A percentile compares a stretch with the other conserved stretches of the same genome.
Evolutionary conservation across 208 protist genomes (phyloP).

Genomic region (Trypanosoma brucei): DNA sequence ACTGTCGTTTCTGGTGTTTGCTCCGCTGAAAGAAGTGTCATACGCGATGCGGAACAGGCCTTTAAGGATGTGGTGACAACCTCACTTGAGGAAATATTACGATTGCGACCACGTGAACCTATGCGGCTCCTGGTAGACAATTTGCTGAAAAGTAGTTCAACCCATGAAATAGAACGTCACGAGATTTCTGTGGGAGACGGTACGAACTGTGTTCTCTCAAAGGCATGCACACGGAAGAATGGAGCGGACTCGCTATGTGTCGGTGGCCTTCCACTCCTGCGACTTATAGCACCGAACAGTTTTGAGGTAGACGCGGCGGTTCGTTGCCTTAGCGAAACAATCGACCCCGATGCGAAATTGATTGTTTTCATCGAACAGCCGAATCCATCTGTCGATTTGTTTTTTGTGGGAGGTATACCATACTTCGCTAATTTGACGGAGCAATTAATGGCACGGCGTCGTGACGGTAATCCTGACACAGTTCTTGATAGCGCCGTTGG

Average conservation of each 20-base stretch:
- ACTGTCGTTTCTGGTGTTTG: neutral
- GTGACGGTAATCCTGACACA: constrained; percentile 7
- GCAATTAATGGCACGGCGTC: constrained; percentile 25
- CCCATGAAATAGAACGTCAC: constrained; percentile 10
- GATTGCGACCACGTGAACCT: constrained; percentile 39
- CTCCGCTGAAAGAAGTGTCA: neutral
- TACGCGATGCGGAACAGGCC: constrained; percentile 36
- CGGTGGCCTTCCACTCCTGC: constrained; percentile 19
- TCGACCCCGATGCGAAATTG: constrained; percentile 14
- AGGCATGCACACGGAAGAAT: constrained; percentile 12
- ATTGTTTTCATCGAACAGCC: constrained; percentile 68
- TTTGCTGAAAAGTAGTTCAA: constrained; percentile 19
- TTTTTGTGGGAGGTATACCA: constrained; percentile 69
- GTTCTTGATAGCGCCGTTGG: constrained; percentile 18
- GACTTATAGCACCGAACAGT: constrained; percentile 25
- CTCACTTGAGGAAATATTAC: constrained; percentile 46
- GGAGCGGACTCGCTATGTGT: constrained; percentile 8
- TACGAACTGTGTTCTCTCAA: constrained; percentile 7
- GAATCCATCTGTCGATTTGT: constrained; percentile 30
- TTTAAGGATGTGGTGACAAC: constrained; percentile 49
- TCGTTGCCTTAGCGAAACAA: constrained; percentile 24
- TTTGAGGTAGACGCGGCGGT: constrained; percentile 46
- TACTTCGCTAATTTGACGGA: constrained; percentile 37
- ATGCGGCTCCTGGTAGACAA: constrained; percentile 49
- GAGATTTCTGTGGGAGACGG: constrained; percentile 6